Evolutionary conservation across 495 filamentous ascomycete genomes (phyloP), one percentile per base, ranked within the genome.

Genomic region (Penicillium pulvis): DNA sequence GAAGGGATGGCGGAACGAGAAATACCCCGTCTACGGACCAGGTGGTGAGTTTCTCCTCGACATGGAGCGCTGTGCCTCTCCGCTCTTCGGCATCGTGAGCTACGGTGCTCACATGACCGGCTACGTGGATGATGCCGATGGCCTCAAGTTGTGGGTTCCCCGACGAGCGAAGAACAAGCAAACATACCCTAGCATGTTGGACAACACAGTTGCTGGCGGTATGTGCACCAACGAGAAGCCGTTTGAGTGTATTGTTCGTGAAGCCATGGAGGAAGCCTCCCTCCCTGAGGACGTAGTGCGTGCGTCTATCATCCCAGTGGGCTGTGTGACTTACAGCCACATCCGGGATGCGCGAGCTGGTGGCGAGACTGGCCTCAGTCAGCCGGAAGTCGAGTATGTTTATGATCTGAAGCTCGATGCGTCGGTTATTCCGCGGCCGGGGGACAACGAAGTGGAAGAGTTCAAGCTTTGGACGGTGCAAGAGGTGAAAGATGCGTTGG

Each of bases 151-250:
- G 36, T 96, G 94, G 91, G 83, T 95, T 0, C 92, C 94, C 6
- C 79, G 89, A 48, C 78, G 94, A 10, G 81, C 91, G 24, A 78
- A 76, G 44, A 83, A 71, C 35, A 98, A 98, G 76, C 82, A 90
- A 61, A 97, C 92, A 0, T 98, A 92, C 62, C 86, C 87, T 3
- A 80, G 87, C 8, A 90, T 97, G 85, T 74, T 98, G 49, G 94
- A 99, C 70, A 99, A 99, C 67, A 90, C 90, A 2, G 95, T 96
- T 6, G 94, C 93, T 0, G 94, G 94, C 5, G 94, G 94, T 0
- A 87, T 98, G 66, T 84, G 87, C 61, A 88, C 90, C 0, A 85
- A 86, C 20, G 92, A 97, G 69, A 79, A 75, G 16, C 84, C 86
- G 2, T 86, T 90, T 52, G 90, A 92, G 62, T 90, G 87, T 73